Evolutionary conservation across 441 rosid species (phyloP).

Genomic region (Eutrema salsugineum): DNA sequence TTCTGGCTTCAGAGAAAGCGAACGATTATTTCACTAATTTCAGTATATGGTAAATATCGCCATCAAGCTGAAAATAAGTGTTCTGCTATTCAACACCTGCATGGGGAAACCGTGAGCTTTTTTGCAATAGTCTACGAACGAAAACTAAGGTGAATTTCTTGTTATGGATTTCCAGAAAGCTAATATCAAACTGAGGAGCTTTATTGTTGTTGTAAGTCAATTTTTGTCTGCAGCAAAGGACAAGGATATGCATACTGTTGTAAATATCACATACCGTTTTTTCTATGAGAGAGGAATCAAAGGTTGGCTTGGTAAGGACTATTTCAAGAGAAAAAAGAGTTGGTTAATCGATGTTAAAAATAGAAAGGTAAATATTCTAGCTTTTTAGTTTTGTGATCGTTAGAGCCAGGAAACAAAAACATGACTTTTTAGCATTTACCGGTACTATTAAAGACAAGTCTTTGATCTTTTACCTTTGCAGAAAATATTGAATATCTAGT

Average conservation of each 20-base stretch:
- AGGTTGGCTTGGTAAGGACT: conserved; percentile 68
- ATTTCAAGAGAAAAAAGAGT: conserved; percentile 44
- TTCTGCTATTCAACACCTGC: too few relatives aligned
- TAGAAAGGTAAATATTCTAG: conserved; percentile 42
- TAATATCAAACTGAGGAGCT: not conserved
- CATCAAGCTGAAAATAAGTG: too few relatives aligned
- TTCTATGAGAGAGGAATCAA: conserved; percentile 68
- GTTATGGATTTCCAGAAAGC: not conserved
- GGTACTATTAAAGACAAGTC: not conserved
- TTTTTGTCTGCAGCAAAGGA: conserved; percentile 83
- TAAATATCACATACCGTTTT: conserved; percentile 77
- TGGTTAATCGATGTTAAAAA: conserved; percentile 68
- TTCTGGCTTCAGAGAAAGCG: too few relatives aligned
- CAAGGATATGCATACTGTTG: conserved; percentile 50
- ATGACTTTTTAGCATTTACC: not conserved
- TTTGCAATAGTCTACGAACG: not conserved
- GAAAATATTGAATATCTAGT: conserved; percentile 63
- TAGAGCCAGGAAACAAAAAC: not conserved
- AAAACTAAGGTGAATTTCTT: not conserved
- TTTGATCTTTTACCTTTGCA: conserved; percentile 19
- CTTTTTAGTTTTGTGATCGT: not conserved
- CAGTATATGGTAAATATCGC: too few relatives aligned
- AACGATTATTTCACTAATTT: too few relatives aligned
- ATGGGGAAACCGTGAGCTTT: too few relatives aligned
- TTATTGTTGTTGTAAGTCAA: conserved; percentile 51